A percentile compares a stretch with the other conserved stretches of the same genome.
Conservation (phyloP, 345 rosid genomes). For the Lumnitzera littorea region DNA sequence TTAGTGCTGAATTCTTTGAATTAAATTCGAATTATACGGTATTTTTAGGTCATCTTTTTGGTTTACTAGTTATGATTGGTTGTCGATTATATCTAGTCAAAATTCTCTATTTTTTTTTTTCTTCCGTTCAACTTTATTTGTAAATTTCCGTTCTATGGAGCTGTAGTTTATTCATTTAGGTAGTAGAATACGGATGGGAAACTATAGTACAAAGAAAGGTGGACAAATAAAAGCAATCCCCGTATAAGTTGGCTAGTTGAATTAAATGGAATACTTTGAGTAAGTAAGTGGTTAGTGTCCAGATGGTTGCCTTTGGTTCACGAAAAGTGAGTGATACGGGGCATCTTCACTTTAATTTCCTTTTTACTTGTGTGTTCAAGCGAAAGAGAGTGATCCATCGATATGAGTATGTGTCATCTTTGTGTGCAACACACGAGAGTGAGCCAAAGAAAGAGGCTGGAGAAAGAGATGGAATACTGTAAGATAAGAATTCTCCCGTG, state of each 20-base stretch:
- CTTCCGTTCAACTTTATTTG: not conserved
- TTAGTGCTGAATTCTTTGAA: conserved; percentile 21
- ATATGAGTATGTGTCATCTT: not conserved
- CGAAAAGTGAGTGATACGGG: conserved; percentile 71
- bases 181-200: too few species aligned
- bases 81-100: not conserved
- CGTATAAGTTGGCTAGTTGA: conserved; percentile 39
- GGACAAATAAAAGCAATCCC: not conserved
- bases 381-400: conserved; percentile 17
- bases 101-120: not conserved
- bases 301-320: conserved; percentile 80
- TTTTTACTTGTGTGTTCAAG: not conserved
- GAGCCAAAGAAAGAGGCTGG: too few species aligned
- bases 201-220: not conserved
- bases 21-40: not conserved
- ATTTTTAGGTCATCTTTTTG: not conserved
- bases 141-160: not conserved
- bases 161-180: too few species aligned
- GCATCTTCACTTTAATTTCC: conserved; percentile 33
- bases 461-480: too few species aligned
- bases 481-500: too few species aligned
- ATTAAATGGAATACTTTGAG: conserved; percentile 64
- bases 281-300: conserved; percentile 69
- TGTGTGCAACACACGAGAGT: too few species aligned
- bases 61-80: not conserved